Evolutionary conservation across 2,329 filamentous ascomycete genomes (phyloP).

Genomic region (Trichoderma afroharzianum): DNA sequence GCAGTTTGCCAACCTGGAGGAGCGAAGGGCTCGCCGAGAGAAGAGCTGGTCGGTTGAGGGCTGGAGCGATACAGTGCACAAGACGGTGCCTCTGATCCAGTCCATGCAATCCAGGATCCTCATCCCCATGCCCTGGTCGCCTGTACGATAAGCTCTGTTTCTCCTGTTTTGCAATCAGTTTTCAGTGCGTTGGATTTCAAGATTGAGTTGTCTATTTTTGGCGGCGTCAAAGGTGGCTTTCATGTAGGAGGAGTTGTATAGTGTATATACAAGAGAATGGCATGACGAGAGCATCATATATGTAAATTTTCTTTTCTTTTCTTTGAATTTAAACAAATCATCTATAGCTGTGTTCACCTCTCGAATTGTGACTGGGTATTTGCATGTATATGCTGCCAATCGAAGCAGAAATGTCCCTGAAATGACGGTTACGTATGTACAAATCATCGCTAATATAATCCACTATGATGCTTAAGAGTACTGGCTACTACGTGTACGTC

Average conservation of each 20-base stretch:
- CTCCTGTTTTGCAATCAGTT: not conserved
- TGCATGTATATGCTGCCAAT: not conserved
- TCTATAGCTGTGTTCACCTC: not conserved
- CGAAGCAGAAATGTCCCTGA: not conserved
- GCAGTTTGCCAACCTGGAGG: slow-evolving; percentile 97
- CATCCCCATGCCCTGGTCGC: slow-evolving; percentile 94
- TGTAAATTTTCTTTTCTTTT: not conserved
- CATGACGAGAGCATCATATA: not conserved
- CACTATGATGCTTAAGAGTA: not conserved
- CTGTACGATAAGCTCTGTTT: slow-evolving; percentile 62
- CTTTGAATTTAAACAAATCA: not conserved
- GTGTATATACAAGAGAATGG: slow-evolving; percentile 6
- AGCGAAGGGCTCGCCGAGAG: slow-evolving; percentile 84
- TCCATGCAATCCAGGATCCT: slow-evolving; percentile 92
- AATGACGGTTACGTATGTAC: not conserved
- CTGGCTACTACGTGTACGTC: slow-evolving; percentile 3
- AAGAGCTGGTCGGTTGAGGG: slow-evolving; percentile 94
- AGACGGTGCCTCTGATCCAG: slow-evolving; percentile 96
- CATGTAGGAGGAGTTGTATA: slow-evolving; percentile 26
- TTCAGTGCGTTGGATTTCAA: slow-evolving; percentile 4
- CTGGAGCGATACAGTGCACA: slow-evolving; percentile 97
- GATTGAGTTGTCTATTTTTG: not conserved
- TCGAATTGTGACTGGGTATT: not conserved
- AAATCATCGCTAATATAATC: not conserved
- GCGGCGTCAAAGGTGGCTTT: slow-evolving; percentile 23